Evolutionary conservation across 139 green algal genomes (phyloP), one percentile per base, ranked within the genome.

Genomic region (Desmodesmus armatus): DNA sequence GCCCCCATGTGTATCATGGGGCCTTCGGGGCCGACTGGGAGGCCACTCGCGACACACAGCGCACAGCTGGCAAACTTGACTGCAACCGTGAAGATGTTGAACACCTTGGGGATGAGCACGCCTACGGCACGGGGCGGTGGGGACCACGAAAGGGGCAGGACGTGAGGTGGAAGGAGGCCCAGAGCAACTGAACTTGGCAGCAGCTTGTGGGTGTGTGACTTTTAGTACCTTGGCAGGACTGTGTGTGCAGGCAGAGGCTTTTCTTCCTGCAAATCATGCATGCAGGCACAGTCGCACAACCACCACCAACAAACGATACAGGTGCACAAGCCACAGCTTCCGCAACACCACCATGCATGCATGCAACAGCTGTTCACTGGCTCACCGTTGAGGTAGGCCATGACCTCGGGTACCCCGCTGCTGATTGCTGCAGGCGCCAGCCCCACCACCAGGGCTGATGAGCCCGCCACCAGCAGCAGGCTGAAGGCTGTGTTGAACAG

Each of bases 1-100:
- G 95, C 95, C 0, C 95, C 96, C 27, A 98, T 96, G 91, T 98
- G 95, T 40, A 98, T 93, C 81, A 98, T 95, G 43, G 95, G 95
- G 7, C 95, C 95, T 88, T 98, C 95, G 1, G 95, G 95, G 0
- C 95, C 95, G 5, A 98, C 94, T 2, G 95, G 95, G 77, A 98
- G 88, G 0, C 95, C 95, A 2, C 84, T 89, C 2, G 90, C 93
- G 75, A 98, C 95, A 3, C 93, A 93, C 27, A 94, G 70, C 0
- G 88, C 93, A 40, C 91, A 95, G 0, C 87, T 94, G 31, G 94
- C 49, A 77, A 97, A 96, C 88, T 98, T 98, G 33, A 98, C 96
- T 0, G 53, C 72, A 23, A 98, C 88, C 5, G 95, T 98, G 62
- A 83, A 87, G 23, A 98, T 86, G 86, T 97, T 97, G 83, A 98